Evolutionary conservation across 768 basidiomycete genomes (phyloP), one percentile per base, ranked within the genome.

Genomic region (Tephrocybe sp.): DNA sequence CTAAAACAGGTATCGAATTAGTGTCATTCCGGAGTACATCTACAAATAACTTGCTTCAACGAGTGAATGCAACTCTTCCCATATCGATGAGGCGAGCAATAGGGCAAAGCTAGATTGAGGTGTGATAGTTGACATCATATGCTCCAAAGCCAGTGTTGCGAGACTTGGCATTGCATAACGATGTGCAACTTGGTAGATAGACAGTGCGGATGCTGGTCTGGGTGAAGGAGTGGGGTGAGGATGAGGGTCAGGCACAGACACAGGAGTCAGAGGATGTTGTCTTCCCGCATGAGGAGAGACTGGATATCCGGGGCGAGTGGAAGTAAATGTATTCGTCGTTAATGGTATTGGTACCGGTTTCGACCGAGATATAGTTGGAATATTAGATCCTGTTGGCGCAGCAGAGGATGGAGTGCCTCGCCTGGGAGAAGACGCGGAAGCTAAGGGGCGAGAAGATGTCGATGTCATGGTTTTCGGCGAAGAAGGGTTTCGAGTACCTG

Each of bases 121-220:
- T 3, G 82, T 83, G 33, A 92, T 74, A 6, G 81, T 85, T 5
- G 75, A 71, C 74, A 90, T 77, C 61, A 89, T 83, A 64, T 89
- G 87, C 45, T 87, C 85, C 50, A 87, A 65, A 6, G 88, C 86
- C 19, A 89, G 74, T 17, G 72, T 60, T n/a, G 80, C 80, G 19
- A 92, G 74, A 7, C 73, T 77, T 3, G 81, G 79, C 72, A 92
- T 82, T 2, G 70, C 70, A 65, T 90, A 92, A 45, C 87, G 76
- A 68, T 92, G 87, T 3, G 87, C 85, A 10, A 89, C 75, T 56
- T 86, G 85, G 67, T 88, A 92, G 58, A 90, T 78, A 0, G 83
- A 81, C 42, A 92, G 65, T 1, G 88, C 87, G 19, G 85, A 87
- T 11, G 87, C 87, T 13, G 87, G 81, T 4, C 72, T 66, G 6